These are phyloP conservation scores for Geranomyces variabilis DNA, from an alignment of 192 early-diverging fungal genomes.

Conservation along the genomic window DNA sequence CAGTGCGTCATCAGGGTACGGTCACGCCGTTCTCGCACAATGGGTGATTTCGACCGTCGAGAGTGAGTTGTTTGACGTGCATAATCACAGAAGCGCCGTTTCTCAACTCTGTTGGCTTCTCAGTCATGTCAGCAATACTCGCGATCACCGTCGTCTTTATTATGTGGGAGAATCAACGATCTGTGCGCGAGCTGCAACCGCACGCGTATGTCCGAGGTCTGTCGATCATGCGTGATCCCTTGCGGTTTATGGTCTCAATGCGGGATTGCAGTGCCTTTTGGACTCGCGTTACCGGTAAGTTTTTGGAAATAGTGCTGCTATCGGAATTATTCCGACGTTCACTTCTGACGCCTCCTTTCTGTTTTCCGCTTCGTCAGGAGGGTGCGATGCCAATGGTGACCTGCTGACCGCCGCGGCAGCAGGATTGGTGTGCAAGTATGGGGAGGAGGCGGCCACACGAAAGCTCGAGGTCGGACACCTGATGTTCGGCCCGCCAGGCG, in stretches of 20 bases:
- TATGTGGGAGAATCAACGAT: conserved; percentile 3
- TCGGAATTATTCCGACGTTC: too few species aligned
- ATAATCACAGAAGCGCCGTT: too few species aligned
- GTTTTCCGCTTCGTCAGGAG: not conserved
- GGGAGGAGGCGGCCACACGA: conserved; percentile 16
- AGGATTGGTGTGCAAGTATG: conserved; percentile 27
- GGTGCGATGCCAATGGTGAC: conserved; percentile 23
- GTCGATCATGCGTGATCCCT: conserved; percentile 11
- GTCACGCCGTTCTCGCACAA: not conserved
- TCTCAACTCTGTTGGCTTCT: too few species aligned
- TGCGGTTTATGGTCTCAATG: conserved; percentile 25
- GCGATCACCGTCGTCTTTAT: not conserved
- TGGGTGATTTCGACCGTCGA: conserved; percentile 8
- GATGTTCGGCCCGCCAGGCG: conserved; percentile 21
- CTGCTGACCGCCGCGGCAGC: conserved; percentile 7
- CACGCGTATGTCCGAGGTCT: conserved; percentile 17
- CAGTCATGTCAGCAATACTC: not conserved
- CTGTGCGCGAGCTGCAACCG: conserved; percentile 11
- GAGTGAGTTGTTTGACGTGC: too few species aligned
- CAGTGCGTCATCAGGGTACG: not conserved
- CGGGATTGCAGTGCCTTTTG: conserved; percentile 15
- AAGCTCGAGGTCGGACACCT: conserved; percentile 14
- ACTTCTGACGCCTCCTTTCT: too few species aligned
- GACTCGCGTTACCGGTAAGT: not conserved
- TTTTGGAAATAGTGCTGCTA: too few species aligned